A percentile compares a stretch with the other conserved stretches of the same genome.
Evolutionary conservation across 2,329 filamentous ascomycete genomes (phyloP).

Genomic region (Scedosporium minutisporum): DNA sequence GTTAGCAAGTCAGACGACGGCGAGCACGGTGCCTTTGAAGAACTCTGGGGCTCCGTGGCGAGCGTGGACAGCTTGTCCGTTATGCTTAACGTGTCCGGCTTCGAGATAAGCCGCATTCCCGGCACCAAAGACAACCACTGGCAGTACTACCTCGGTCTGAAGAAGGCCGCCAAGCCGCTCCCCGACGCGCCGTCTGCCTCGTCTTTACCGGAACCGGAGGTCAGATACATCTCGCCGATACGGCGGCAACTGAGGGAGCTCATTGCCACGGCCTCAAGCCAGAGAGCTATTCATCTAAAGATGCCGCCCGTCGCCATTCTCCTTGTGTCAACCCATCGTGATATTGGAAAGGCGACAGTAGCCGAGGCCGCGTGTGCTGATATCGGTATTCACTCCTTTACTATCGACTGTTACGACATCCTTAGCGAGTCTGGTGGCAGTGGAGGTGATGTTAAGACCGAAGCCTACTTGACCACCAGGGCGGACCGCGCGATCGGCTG

Average conservation of each 20-base stretch:
- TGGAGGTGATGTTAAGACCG: conserved; percentile 86
- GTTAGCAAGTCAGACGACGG: conserved; percentile 39
- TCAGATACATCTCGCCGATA: conserved; percentile 46
- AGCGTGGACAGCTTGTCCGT: conserved; percentile 80
- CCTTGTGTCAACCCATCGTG: conserved; percentile 81
- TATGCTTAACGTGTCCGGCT: conserved; percentile 85
- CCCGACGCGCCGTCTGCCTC: conserved; percentile 24
- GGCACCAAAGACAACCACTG: conserved; percentile 67
- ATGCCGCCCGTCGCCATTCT: conserved; percentile 84
- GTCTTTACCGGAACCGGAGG: conserved; percentile 34
- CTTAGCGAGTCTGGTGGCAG: conserved; percentile 76
- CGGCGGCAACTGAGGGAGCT: conserved; percentile 71
- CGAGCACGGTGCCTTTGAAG: conserved; percentile 52
- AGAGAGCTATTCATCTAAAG: conserved; percentile 73
- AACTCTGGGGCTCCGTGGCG: conserved; percentile 76
- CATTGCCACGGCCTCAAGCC: conserved; percentile 79
- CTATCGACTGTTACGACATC: conserved; percentile 87
- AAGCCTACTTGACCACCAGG: conserved; percentile 78
- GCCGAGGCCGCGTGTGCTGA: conserved; percentile 72
- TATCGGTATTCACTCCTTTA: conserved; percentile 80
- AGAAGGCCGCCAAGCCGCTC: conserved; percentile 45
- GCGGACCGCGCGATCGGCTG: conserved; percentile 85
- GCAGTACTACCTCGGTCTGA: conserved; percentile 81
- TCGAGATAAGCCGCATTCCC: conserved; percentile 71
- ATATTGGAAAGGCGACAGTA: conserved; percentile 82